These are phyloP conservation scores for bread wheat (Triticum aestivum) DNA, from an alignment of 176 grass and related monocot species.

Conservation along the genomic window IWGSC_CS_RefSeq_v2.1 NC_057803.1:2788666-2789165, in stretches of 20 bases:
- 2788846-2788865: conserved; percentile 9
- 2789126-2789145: background rate
- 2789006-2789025: background rate
- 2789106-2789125: background rate
- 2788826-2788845: conserved; percentile 3
- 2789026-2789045: background rate
- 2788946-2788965: background rate
- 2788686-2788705: background rate
- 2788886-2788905: background rate
- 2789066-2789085: background rate
- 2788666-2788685: background rate
- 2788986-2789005: background rate
- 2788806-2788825: background rate
- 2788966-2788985: background rate
- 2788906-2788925: background rate
- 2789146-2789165: background rate
- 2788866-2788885: conserved; percentile 22
- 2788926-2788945: background rate
- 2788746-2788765: background rate
- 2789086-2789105: background rate
- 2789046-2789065: background rate
- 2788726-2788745: background rate
- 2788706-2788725: background rate
- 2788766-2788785: background rate
- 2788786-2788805: background rate